phyloP scores from a whole-genome alignment of 495 filamentous ascomycete species.

The Immersiella caudata region DNA sequence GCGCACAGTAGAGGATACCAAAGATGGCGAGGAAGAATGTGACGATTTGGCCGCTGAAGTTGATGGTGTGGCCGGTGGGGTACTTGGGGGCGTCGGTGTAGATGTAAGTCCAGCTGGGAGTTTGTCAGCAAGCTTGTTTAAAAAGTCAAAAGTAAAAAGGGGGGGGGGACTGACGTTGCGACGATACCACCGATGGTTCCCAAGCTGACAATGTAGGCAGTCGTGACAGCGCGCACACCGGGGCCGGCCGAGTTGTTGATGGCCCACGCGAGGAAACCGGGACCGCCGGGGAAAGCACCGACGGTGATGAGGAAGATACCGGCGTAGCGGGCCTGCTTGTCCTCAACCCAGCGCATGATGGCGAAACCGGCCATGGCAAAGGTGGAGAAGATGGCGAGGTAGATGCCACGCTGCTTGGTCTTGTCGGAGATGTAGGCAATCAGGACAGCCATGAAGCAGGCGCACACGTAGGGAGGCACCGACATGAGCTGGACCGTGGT shows the following conservation, averaged over 20 bases:
- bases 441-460: constrained; percentile 58
- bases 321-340: constrained; percentile 40
- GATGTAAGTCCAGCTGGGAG: constrained; percentile 56
- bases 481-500: constrained; percentile 52
- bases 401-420: constrained; percentile 64
- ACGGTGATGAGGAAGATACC: constrained; percentile 54
- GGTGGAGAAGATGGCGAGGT: constrained; percentile 45
- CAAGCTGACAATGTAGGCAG: constrained; percentile 56
- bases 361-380: constrained; percentile 52
- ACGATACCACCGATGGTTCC: constrained; percentile 61
- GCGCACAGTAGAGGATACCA: constrained; percentile 55
- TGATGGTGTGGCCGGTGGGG: constrained; percentile 60
- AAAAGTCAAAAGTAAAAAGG: neutral
- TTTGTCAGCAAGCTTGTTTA: neutral
- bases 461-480: constrained; percentile 55
- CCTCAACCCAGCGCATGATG: constrained; percentile 33
- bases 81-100: constrained; percentile 53
- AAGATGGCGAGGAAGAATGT: constrained; percentile 46
- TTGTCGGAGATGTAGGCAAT: constrained; percentile 63
- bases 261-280: constrained; percentile 59
- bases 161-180: constrained; percentile 45
- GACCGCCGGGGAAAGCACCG: constrained; percentile 56
- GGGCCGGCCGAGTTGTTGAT: constrained; percentile 61
- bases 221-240: constrained; percentile 57
- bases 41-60: constrained; percentile 52